Base-by-base conservation (phyloP, 306 rosid species). In the Sicyos edulis region DNA sequence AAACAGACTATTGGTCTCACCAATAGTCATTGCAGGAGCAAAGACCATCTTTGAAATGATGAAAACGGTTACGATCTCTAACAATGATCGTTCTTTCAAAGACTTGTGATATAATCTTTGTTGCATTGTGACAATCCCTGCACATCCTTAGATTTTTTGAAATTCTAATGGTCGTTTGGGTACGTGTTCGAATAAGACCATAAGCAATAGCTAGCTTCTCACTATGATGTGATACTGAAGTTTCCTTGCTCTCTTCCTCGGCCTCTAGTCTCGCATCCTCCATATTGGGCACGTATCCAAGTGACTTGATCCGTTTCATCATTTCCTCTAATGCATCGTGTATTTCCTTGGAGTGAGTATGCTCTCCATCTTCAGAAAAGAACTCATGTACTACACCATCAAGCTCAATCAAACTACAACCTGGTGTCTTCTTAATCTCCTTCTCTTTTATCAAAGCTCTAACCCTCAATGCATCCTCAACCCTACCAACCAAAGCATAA, bases 11-110 rank as follows among this genome's bases (percentile, higher is more conserved):
- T 32, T 55, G 2, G 44, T 75, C 76, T 76, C 54, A 88, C 90
- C 93, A 88, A 67, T 73, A 84, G 79, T 88, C 87, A 73, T 85
- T 85, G 73, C 90, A 88, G 62, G 93, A 88, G 71, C 90, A 85
- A 7, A 80, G 78, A 11, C 92, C 90, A 8, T 80, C 81, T 61
- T 80, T 80, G 79, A 88, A 83, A 82, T 82, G 90, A 81, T 86
- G 90, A 78, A 84, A 86, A 17, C 90, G 80, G 51, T 80, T 84
- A 62, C 90, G 52, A 50, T 88, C 90, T 74, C 90, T 80, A 20
- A 86, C 83, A 7, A 88, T 50, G 62, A 86, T 84, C 52, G 81
- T 83, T 78, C 90, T 84, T 29, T 82, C 66, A 60, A 73, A 82
- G 37, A 81, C 85, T 82, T 65, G 78, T 2, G 90, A 86, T 68